Percentiles rank a stretch among this genome's conserved stretches.
These are phyloP conservation scores for Vitis rotundifolia DNA, from an alignment of 164 flowering plant genomes.

Conservation along the genomic window DNA sequence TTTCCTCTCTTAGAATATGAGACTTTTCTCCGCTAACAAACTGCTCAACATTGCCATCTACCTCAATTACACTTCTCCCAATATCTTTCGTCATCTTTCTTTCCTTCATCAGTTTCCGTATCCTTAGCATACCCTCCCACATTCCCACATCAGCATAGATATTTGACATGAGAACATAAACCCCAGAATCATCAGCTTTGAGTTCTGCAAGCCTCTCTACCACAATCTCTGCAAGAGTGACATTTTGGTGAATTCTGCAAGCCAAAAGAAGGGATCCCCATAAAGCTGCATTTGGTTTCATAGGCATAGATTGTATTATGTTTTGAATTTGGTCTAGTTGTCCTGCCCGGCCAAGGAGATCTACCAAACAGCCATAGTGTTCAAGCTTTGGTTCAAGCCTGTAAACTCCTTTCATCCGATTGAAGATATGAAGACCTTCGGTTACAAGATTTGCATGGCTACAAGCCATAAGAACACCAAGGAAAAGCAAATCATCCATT, in stretches of 20 bases:
- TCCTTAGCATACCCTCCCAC: slow-evolving; percentile 29
- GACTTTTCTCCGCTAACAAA: slow-evolving; percentile 26
- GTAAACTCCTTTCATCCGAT: slow-evolving; percentile 20
- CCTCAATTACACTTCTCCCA: slow-evolving; percentile 38
- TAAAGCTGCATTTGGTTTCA: slow-evolving; percentile 24
- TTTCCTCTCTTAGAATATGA: slow-evolving; percentile 8
- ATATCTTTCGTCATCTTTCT: slow-evolving; percentile 27
- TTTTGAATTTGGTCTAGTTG: slow-evolving; percentile 23
- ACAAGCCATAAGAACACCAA: slow-evolving; percentile 36
- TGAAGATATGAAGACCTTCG: slow-evolving; percentile 29
- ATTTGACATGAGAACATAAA: slow-evolving; percentile 38
- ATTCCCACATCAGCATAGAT: slow-evolving; percentile 32
- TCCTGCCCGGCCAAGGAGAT: slow-evolving; percentile 41
- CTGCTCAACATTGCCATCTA: slow-evolving; percentile 26
- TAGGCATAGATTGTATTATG: slow-evolving; percentile 29
- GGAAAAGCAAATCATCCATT: slow-evolving; percentile 34
- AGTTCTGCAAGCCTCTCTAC: slow-evolving; percentile 26
- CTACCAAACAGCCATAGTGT: slow-evolving; percentile 43
- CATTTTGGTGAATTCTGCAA: slow-evolving; percentile 20
- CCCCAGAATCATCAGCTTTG: slow-evolving; percentile 36
- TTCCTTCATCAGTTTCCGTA: slow-evolving; percentile 25
- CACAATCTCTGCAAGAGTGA: slow-evolving; percentile 26
- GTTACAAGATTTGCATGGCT: slow-evolving; percentile 35
- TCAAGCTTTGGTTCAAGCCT: slow-evolving; percentile 32
- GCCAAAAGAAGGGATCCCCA: slow-evolving; percentile 47